Percentiles rank a stretch among this genome's conserved stretches.
These are phyloP conservation scores for Piloderma croceum DNA, from an alignment of 768 basidiomycete genomes.

Conservation along the genomic window DNA sequence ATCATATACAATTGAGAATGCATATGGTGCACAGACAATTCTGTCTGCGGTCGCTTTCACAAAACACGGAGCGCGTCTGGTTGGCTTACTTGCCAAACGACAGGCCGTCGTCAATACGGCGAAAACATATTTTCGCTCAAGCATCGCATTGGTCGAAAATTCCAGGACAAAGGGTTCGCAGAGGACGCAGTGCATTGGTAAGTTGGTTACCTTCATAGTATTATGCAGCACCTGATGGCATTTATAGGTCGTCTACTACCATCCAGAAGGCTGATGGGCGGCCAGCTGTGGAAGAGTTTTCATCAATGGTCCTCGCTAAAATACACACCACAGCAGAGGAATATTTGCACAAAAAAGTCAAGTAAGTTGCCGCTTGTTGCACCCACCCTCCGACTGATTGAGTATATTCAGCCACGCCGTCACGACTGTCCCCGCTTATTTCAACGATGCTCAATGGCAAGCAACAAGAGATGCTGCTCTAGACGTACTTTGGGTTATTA, in stretches of 20 bases:
- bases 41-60: no score
- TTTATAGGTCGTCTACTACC: slow-evolving; percentile 72
- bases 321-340: slow-evolving; percentile 96
- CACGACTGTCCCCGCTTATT: no score
- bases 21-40: no score
- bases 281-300: slow-evolving; percentile 77
- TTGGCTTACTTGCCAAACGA: no score
- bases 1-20: no score
- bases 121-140: slow-evolving; percentile 91
- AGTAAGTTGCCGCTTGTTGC: slow-evolving; percentile 69
- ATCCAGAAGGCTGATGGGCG: slow-evolving; percentile 66
- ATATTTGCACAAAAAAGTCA: slow-evolving; percentile 88
- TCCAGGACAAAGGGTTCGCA: slow-evolving; percentile 88
- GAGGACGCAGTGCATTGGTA: slow-evolving; percentile 85
- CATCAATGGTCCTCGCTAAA: slow-evolving; percentile 83
- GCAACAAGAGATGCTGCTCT: no score
- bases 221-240: slow-evolving; percentile 2
- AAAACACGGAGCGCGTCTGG: no score
- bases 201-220: slow-evolving; percentile 16
- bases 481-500: slow-evolving; percentile 96
- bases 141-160: slow-evolving; percentile 91
- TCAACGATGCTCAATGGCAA: no score
- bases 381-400: no score
- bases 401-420: no score
- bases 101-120: no score